Evolutionary conservation across 768 basidiomycete genomes (phyloP).

Genomic region (Mycena metata): DNA sequence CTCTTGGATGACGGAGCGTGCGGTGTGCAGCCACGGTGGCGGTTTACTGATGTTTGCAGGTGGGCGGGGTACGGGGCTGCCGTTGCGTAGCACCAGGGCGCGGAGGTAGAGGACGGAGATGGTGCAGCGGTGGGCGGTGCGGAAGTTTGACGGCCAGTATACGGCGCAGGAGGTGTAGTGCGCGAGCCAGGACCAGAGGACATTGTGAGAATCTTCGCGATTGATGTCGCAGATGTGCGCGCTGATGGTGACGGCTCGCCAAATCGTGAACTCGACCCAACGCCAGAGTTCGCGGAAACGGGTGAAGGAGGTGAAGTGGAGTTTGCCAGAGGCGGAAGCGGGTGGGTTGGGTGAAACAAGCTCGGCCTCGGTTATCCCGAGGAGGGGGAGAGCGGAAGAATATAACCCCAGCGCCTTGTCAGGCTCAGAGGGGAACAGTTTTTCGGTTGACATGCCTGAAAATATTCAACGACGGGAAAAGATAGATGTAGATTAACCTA

Average conservation of each 20-base stretch:
- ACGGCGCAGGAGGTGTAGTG: constrained; percentile 72
- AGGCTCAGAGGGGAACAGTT: constrained; percentile 62
- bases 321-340: constrained; percentile 48
- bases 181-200: constrained; percentile 73
- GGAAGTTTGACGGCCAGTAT: constrained; percentile 86
- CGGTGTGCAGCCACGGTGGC: constrained; percentile 73
- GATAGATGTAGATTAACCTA: constrained; percentile 44
- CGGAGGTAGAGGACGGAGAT: constrained; percentile 80
- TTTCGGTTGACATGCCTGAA: constrained; percentile 84
- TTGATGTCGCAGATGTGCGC: constrained; percentile 60
- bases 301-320: constrained; percentile 69
- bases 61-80: constrained; percentile 31
- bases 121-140: constrained; percentile 79
- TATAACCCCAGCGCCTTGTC: constrained; percentile 71
- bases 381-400: constrained; percentile 64
- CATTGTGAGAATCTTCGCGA: constrained; percentile 51
- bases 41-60: constrained; percentile 47
- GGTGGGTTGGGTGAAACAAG: constrained; percentile 51
- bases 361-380: constrained; percentile 63
- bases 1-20: constrained; percentile 76
- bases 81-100: constrained; percentile 71
- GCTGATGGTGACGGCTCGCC: constrained; percentile 80
- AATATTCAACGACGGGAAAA: constrained; percentile 6
- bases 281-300: constrained; percentile 88
- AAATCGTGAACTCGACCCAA: constrained; percentile 86